These are phyloP conservation scores for Voacanga thouarsii DNA, from an alignment of 257 asterid species.

Conservation along the genomic window DNA sequence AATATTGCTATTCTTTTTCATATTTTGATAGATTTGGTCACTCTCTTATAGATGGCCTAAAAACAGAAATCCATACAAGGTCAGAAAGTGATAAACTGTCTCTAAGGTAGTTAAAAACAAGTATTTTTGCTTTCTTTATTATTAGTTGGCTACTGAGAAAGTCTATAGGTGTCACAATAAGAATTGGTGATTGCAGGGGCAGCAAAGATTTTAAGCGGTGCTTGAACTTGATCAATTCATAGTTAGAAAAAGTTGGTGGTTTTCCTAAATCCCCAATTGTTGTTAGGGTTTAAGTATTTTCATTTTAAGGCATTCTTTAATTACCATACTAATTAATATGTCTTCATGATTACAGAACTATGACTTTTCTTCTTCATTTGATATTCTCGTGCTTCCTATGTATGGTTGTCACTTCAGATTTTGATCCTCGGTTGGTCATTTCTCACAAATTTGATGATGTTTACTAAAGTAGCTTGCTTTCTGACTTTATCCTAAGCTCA, in stretches of 20 bases:
- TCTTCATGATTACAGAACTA: background rate
- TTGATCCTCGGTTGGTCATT: constrained; percentile 59
- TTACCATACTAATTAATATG: too few relatives aligned
- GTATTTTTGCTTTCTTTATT: too few relatives aligned
- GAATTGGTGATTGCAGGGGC: too few relatives aligned
- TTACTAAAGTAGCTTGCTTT: background rate
- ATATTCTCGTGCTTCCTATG: constrained; percentile 2
- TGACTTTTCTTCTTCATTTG: background rate
- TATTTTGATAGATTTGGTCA: too few relatives aligned
- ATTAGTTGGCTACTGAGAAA: too few relatives aligned
- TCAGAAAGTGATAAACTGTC: too few relatives aligned
- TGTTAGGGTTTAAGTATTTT: background rate
- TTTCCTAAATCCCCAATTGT: background rate
- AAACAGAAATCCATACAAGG: too few relatives aligned
- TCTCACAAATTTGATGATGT: constrained; percentile 74
- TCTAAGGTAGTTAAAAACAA: too few relatives aligned
- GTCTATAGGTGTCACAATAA: too few relatives aligned
- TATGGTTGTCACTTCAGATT: too few relatives aligned
- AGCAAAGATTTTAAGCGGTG: background rate
- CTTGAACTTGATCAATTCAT: background rate
- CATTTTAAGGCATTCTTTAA: background rate
- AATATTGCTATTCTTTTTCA: too few relatives aligned
- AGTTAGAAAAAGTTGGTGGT: background rate
- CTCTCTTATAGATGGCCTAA: too few relatives aligned
- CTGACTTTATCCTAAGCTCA: background rate